These are phyloP conservation scores for Xylariaceae sp. DNA, from an alignment of 2,329 filamentous ascomycete genomes.

Conservation along the genomic window DNA sequence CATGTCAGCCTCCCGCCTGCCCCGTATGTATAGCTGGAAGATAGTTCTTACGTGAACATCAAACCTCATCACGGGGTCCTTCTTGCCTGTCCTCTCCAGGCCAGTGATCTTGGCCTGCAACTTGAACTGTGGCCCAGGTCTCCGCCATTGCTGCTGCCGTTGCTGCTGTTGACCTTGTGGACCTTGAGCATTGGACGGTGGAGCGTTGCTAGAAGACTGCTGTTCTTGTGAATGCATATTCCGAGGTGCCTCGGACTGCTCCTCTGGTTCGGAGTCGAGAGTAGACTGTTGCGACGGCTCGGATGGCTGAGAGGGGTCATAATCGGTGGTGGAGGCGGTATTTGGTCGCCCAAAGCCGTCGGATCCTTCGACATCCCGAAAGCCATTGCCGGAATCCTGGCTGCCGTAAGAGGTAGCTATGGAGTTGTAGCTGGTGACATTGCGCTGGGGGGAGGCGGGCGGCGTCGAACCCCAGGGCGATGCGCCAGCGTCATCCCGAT, in stretches of 20 bases:
- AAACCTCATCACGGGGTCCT: conserved; percentile 90
- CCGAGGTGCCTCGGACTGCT: conserved; percentile 15
- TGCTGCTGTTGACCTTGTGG: conserved; percentile 22
- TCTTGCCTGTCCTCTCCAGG: conserved; percentile 87
- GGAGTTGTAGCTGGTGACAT: conserved; percentile 40
- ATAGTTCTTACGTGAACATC: conserved; percentile 83
- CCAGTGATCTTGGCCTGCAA: conserved; percentile 93
- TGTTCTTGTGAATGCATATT: conserved; percentile 4
- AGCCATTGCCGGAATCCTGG: conserved; percentile 41
- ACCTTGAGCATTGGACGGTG: conserved; percentile 6
- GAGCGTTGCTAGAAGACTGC: background rate
- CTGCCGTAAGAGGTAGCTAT: conserved; percentile 40
- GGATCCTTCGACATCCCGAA: conserved; percentile 37
- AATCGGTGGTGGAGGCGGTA: conserved; percentile 41
- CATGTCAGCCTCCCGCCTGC: conserved; percentile 7
- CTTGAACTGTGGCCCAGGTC: conserved; percentile 68
- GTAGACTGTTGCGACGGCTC: conserved; percentile 29
- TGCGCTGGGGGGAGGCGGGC: conserved; percentile 45
- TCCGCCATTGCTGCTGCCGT: conserved; percentile 48
- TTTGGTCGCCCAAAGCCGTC: conserved; percentile 42
- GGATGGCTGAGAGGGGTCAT: conserved; percentile 33
- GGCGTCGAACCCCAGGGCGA: conserved; percentile 56
- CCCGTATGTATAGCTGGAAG: background rate
- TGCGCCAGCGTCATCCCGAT: conserved; percentile 51
- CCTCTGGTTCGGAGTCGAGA: conserved; percentile 22